These are phyloP conservation scores for Boletus tomentosulus DNA, from an alignment of 768 basidiomycete species.

Conservation along the genomic window DNA sequence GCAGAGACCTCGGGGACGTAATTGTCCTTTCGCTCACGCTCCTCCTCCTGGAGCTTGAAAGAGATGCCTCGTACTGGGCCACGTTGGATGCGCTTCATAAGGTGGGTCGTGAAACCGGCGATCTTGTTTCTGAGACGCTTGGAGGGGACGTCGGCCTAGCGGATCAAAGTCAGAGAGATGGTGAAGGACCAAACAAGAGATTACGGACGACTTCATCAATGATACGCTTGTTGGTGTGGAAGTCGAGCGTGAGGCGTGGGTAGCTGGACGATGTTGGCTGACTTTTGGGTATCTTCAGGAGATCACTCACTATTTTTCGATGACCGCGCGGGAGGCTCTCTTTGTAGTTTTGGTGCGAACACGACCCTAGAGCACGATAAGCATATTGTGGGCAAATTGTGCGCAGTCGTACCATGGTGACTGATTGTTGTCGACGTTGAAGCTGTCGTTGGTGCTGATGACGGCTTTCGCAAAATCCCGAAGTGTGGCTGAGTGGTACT, in stretches of 20 bases:
- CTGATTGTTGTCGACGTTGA: conserved; percentile 18
- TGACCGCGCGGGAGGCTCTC: conserved; percentile 97
- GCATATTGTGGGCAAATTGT: conserved; percentile 8
- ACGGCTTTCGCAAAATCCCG: conserved; percentile 13
- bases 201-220: conserved; percentile 90
- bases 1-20: conserved; percentile 98
- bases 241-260: conserved; percentile 97
- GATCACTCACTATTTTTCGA: conserved; percentile 91
- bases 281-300: not conserved
- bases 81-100: conserved; percentile 99
- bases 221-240: conserved; percentile 99
- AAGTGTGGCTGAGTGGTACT: conserved; percentile 25
- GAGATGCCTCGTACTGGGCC: conserved; percentile 99
- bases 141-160: conserved; percentile 87
- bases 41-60: conserved; percentile 99
- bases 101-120: conserved; percentile 98
- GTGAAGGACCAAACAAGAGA: conserved; percentile 3
- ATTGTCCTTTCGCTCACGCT: conserved; percentile 98
- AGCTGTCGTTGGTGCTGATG: conserved; percentile 13
- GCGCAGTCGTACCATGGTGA: conserved; percentile 47
- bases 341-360: conserved; percentile 99
- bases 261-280: conserved; percentile 52
- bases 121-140: conserved; percentile 99
- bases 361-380: conserved; percentile 65
- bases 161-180: not conserved